Evolutionary conservation across 495 filamentous ascomycete species (phyloP).

Genomic region (Hypoxylon subgilvum): DNA sequence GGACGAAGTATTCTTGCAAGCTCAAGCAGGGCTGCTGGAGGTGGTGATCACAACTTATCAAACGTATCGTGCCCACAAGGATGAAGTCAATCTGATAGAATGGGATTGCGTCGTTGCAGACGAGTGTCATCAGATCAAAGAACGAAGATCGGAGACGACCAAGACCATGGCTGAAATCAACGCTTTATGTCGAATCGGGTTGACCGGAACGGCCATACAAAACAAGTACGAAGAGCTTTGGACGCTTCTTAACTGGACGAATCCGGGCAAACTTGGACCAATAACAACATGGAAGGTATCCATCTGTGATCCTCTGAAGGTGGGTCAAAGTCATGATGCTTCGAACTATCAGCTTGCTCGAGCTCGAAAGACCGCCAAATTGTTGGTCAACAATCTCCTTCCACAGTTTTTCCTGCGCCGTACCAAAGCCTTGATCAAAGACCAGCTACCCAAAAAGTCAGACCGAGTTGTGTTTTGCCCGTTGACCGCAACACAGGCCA

Average conservation of each 20-base stretch:
- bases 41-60: slow-evolving; percentile 92
- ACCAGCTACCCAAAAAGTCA: slow-evolving; percentile 92
- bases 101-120: slow-evolving; percentile 98
- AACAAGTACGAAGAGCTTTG: slow-evolving; percentile 98
- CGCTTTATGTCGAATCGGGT: slow-evolving; percentile 86
- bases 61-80: slow-evolving; percentile 79
- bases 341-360: slow-evolving; percentile 79
- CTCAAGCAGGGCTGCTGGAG: slow-evolving; percentile 76
- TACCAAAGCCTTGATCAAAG: slow-evolving; percentile 89
- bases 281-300: slow-evolving; percentile 75
- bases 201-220: slow-evolving; percentile 98
- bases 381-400: slow-evolving; percentile 84
- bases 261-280: slow-evolving; percentile 85
- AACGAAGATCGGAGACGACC: slow-evolving; percentile 74
- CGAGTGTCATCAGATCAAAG: slow-evolving; percentile 93
- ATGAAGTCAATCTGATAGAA: slow-evolving; percentile 78
- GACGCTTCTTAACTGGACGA: slow-evolving; percentile 96
- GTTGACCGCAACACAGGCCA: slow-evolving; percentile 78
- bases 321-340: slow-evolving; percentile 89
- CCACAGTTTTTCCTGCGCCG: slow-evolving; percentile 91
- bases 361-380: slow-evolving; percentile 81
- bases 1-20: slow-evolving; percentile 73
- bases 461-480: slow-evolving; percentile 96
- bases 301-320: slow-evolving; percentile 80
- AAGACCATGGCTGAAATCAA: slow-evolving; percentile 91